Percentiles rank a stretch among this genome's conserved stretches.
phyloP scores from a whole-genome alignment of 78 protist species.

The Dictyostelium firmibasis region DNA sequence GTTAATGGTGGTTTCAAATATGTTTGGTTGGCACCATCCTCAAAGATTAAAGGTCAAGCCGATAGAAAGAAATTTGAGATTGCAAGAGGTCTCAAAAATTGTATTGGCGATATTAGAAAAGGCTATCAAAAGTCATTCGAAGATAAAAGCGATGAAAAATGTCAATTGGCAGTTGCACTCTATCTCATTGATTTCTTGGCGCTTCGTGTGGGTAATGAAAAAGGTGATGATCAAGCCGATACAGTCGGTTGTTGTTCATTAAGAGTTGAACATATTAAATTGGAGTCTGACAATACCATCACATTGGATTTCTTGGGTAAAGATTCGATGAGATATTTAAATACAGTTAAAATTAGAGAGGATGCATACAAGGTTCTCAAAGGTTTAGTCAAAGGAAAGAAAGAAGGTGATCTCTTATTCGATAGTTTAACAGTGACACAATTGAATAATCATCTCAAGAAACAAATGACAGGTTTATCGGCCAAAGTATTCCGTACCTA shows the following conservation, averaged over 20 bases:
- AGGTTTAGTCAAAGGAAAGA: conserved; percentile 52
- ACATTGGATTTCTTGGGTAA: conserved; percentile 98
- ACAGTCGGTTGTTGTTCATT: conserved; percentile 99
- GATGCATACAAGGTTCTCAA: conserved; percentile 41
- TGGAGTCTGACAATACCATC: conserved; percentile 42
- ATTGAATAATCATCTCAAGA: conserved; percentile 94
- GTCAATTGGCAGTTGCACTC: conserved; percentile 94
- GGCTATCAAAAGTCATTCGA: conserved; percentile 77
- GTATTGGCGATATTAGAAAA: conserved; percentile 86
- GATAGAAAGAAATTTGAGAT: conserved; percentile 96
- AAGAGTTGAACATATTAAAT: conserved; percentile 95
- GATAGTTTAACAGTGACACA: conserved; percentile 70
- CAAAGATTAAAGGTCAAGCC: conserved; percentile 90
- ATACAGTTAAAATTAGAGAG: conserved; percentile 82
- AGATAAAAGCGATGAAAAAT: background rate
- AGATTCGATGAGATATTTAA: conserved; percentile 95
- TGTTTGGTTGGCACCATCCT: conserved; percentile 89
- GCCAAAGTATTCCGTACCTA: conserved; percentile 99
- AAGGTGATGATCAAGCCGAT: conserved; percentile 98
- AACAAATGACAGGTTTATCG: conserved; percentile 94
- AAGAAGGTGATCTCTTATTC: conserved; percentile 82
- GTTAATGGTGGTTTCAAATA: conserved; percentile 88
- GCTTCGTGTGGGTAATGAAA: conserved; percentile 98
- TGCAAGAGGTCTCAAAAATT: conserved; percentile 94
- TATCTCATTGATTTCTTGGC: conserved; percentile 97